Base-by-base conservation (phyloP, 257 asterid species). In the Solanum chmielewskii region DNA sequence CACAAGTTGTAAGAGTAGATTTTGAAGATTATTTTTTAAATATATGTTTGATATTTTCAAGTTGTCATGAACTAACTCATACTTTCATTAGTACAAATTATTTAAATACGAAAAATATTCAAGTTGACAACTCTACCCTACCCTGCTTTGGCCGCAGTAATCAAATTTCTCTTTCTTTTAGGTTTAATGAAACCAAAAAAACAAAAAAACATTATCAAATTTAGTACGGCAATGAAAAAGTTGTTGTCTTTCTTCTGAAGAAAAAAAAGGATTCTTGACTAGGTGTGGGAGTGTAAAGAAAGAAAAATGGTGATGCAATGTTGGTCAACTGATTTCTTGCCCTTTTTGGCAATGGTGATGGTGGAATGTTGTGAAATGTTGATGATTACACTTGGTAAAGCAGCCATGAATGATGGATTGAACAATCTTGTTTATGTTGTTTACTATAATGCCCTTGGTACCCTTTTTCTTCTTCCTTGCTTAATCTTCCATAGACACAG, bases 391-490 rank as follows among this genome's bases (percentile, higher is more conserved):
- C 71, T 90, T 14, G 86, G 45, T 7, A 90, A 90, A 88, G 91
- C 87, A 16, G 91, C 91, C 64, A 88, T 90, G 89, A 68, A 86
- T 47, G 66, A 44, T n/a, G 91, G 91, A 33, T n/a, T 88, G 29
- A 90, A 87, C 80, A 83, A 85, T 80, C 85, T 73, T 45, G 89
- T 90, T 59, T 85, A 73, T 80, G 86, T 87, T 31, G 89, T 86
- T 42, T 88, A 88, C 82, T 88, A 88, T 78, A 90, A 88, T 59
- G 59, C 90, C 80, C 84, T 90, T 27, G 91, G 91, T 60, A 83
- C 85, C 56, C 85, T 90, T 83, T 14, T 90, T 41, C 88, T 90
- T 45, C 88, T 88, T 56, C 91, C 91, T 11, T 90, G 68, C 73
- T 73, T 86, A 44, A 10, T 88, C 86, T 82, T 90, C 88, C 90